Percentiles rank a stretch among this genome's conserved stretches.
phyloP scores from a whole-genome alignment of 1,284 basidiomycete species.

The Naganishia sp. region DNA sequence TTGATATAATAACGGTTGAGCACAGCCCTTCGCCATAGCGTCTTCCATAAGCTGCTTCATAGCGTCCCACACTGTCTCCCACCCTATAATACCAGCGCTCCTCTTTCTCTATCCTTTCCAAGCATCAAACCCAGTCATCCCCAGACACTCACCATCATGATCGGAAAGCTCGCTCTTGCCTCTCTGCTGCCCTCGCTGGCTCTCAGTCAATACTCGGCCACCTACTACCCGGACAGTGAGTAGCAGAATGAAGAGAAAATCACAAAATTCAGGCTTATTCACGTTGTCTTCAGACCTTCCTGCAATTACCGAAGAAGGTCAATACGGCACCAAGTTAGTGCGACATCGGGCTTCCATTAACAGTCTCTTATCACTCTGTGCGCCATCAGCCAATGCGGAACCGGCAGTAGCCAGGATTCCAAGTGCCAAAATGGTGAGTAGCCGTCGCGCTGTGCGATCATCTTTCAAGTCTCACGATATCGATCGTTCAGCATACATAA shows the following conservation, averaged over 20 bases:
- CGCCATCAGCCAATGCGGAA: slow-evolving; percentile 58
- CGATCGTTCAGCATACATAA: slow-evolving; percentile 58
- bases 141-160: slow-evolving; percentile 12
- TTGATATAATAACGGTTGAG: too few relatives aligned
- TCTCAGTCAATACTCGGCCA: slow-evolving; percentile 47
- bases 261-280: neutral
- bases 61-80: neutral
- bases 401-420: slow-evolving; percentile 61
- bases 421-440: slow-evolving; percentile 58
- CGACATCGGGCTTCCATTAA: neutral
- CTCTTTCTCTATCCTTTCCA: too few relatives aligned
- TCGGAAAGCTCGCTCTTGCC: slow-evolving; percentile 35
- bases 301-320: slow-evolving; percentile 59
- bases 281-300: slow-evolving; percentile 36
- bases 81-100: neutral
- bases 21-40: too few relatives aligned
- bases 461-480: too few relatives aligned
- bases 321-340: slow-evolving; percentile 56
- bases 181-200: slow-evolving; percentile 35
- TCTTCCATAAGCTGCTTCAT: too few relatives aligned
- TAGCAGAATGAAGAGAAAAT: neutral
- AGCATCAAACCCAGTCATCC: too few relatives aligned
- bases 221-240: slow-evolving; percentile 39
- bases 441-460: neutral
- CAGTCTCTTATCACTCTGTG: too few relatives aligned